Evolutionary conservation across 176 grass and related monocot genomes (phyloP).

Genomic region (Saccharum officinarum): DNA sequence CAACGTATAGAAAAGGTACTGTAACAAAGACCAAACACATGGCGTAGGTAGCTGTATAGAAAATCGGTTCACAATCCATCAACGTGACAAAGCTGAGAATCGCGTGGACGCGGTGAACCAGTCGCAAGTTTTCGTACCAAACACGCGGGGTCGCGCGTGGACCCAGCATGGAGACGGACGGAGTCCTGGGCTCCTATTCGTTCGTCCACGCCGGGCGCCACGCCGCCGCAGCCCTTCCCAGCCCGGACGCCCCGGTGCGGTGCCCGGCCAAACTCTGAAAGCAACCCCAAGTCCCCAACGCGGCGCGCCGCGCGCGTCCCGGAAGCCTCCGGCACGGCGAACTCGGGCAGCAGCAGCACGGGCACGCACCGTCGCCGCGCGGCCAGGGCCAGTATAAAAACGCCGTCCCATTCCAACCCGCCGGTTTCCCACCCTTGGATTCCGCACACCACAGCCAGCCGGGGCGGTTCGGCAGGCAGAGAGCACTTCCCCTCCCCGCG

Average conservation of each 20-base stretch:
- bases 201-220: neutral
- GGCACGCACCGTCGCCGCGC: neutral
- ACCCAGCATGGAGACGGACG: neutral
- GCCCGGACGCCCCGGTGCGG: neutral
- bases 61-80: neutral
- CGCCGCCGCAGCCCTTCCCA: neutral
- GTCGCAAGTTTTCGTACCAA: neutral
- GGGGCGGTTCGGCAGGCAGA: neutral
- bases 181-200: neutral
- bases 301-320: too few species aligned
- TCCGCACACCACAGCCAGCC: neutral
- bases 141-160: neutral
- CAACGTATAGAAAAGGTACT: neutral
- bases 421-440: neutral
- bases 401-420: neutral
- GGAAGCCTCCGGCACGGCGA: slow-evolving; percentile 14
- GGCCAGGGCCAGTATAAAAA: neutral
- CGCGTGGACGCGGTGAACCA: neutral
- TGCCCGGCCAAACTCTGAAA: slow-evolving; percentile 7
- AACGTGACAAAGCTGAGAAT: neutral
- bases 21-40: neutral
- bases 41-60: too few species aligned
- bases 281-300: neutral
- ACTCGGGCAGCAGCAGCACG: neutral
- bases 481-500: neutral